Base-by-base conservation (phyloP, 116 monocot species). In the Trichopus zeylanicus region DNA sequence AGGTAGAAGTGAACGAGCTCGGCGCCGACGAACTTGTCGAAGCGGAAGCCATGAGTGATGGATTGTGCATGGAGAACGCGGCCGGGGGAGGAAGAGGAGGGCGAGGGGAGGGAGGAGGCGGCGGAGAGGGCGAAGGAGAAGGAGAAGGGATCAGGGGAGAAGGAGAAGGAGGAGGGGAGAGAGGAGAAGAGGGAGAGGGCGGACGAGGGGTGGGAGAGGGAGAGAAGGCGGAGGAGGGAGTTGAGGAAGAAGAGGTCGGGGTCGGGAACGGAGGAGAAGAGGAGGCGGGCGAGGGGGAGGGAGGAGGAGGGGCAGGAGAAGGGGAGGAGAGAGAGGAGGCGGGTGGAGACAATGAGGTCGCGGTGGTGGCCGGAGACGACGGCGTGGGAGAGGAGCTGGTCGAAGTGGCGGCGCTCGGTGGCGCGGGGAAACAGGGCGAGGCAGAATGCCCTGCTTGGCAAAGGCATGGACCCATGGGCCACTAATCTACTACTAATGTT, bases 161-260 rank as follows among this genome's bases (percentile, higher is more conserved):
- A 28, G 65, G 38, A 57, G 47, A 13, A 24, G 62, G 42, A 12
- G 58, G 70, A 55, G 71, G 53, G 70, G n/a, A 48, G 60, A 55
- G 60, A 61, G 48, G 73, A 51, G 62, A 69, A 66, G 48, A 73
- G 31, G 55, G 57, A 57, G 42, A 67, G 16, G 39, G 74, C n/a
- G n/a, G n/a, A n/a, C n/a, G n/a, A 20, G 46, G 22, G 33, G 29
- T 25, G 15, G 27, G 73, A 54, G 46, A 4, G 3, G 55, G 13
- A 25, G 39, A 9, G 18, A 46, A 65, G 70, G 16, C 74, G 70
- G 61, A 79, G 47, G 58, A 74, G 74, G 52, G 62, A 66, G 51
- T 79, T 79, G 74, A 70, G 61, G 62, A 79, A 66, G 70, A 79
- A 79, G 26, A 66, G 56, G 69, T 79, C 79, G 47, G 79, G 79